phyloP scores from a whole-genome alignment of 192 early-diverging fungal species.

The Allomyces macrogynus region DNA sequence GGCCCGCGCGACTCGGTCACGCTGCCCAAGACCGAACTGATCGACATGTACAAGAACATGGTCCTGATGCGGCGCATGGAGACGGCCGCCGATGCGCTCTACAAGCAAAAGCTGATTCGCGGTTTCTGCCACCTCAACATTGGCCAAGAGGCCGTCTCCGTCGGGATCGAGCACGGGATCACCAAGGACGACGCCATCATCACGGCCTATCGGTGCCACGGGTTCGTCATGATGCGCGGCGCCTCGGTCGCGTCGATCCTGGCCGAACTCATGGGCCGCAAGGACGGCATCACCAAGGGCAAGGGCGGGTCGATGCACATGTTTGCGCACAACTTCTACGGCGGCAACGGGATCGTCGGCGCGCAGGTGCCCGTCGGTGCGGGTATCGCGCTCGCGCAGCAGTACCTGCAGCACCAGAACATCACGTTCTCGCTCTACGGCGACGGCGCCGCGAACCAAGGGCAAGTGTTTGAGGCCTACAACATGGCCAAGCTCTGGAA shows the following conservation, averaged over 20 bases:
- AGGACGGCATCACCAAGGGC: slow-evolving; percentile 67
- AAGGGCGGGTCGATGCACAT: slow-evolving; percentile 99
- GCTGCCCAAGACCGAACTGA: slow-evolving; percentile 45
- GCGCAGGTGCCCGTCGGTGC: slow-evolving; percentile 80
- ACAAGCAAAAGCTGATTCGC: slow-evolving; percentile 91
- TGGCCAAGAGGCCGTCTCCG: slow-evolving; percentile 84
- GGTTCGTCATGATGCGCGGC: slow-evolving; percentile 79
- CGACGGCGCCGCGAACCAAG: slow-evolving; percentile 95
- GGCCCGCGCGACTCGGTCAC: slow-evolving; percentile 34
- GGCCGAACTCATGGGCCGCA: slow-evolving; percentile 65
- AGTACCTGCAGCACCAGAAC: slow-evolving; percentile 56
- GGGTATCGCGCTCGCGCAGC: slow-evolving; percentile 77
- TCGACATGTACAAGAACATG: slow-evolving; percentile 77
- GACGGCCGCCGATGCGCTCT: slow-evolving; percentile 78
- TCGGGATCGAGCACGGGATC: slow-evolving; percentile 85
- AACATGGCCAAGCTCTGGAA: slow-evolving; percentile 99
- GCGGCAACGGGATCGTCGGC: slow-evolving; percentile 98
- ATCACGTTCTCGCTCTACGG: slow-evolving; percentile 87
- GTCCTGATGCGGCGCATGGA: slow-evolving; percentile 75
- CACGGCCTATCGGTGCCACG: slow-evolving; percentile 97
- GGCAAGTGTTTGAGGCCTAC: slow-evolving; percentile 96
- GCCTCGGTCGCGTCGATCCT: slow-evolving; percentile 38
- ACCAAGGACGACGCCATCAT: slow-evolving; percentile 76
- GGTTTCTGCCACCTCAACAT: slow-evolving; percentile 98
- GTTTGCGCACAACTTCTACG: slow-evolving; percentile 88